A percentile compares a stretch with the other conserved stretches of the same genome.
These are phyloP conservation scores for Silybum marianum DNA, from an alignment of 129 eudicot genomes.

Conservation along the genomic window DNA sequence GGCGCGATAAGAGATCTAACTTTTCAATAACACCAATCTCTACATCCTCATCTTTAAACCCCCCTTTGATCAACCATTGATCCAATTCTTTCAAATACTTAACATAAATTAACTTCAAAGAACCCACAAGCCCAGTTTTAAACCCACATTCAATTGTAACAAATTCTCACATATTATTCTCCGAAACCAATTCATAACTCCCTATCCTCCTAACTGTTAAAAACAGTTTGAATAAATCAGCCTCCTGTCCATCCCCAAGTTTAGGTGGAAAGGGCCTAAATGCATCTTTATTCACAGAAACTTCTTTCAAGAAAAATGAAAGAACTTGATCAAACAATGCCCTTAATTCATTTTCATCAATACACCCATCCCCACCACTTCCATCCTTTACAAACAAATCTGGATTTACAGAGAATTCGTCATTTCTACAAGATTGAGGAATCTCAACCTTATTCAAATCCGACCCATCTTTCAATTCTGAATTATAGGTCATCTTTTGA, in stretches of 20 bases:
- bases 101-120: constrained; percentile 60
- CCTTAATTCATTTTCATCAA: constrained; percentile 43
- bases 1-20: constrained; percentile 50
- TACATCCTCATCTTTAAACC: constrained; percentile 37
- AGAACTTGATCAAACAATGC: constrained; percentile 73
- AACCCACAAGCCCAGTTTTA: constrained; percentile 31
- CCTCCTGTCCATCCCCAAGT: constrained; percentile 63
- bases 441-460: constrained; percentile 34
- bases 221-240: constrained; percentile 73
- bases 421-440: constrained; percentile 26
- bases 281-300: constrained; percentile 36
- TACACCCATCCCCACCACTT: constrained; percentile 38
- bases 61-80: constrained; percentile 52
- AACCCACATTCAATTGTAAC: constrained; percentile 70
- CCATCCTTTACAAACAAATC: constrained; percentile 30
- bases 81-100: constrained; percentile 77
- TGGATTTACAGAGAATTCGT: constrained; percentile 35
- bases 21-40: constrained; percentile 37
- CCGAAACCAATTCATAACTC: constrained; percentile 63
- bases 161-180: constrained; percentile 65
- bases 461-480: constrained; percentile 42
- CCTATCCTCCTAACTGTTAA: constrained; percentile 65
- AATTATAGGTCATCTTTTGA: constrained; percentile 56
- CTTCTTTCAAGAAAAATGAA: constrained; percentile 55
- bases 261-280: constrained; percentile 67